A percentile compares a stretch with the other conserved stretches of the same genome.
These are phyloP conservation scores for Aphanomyces invadans DNA, from an alignment of 352 stramenopile genomes.

Conservation along the genomic window DNA sequence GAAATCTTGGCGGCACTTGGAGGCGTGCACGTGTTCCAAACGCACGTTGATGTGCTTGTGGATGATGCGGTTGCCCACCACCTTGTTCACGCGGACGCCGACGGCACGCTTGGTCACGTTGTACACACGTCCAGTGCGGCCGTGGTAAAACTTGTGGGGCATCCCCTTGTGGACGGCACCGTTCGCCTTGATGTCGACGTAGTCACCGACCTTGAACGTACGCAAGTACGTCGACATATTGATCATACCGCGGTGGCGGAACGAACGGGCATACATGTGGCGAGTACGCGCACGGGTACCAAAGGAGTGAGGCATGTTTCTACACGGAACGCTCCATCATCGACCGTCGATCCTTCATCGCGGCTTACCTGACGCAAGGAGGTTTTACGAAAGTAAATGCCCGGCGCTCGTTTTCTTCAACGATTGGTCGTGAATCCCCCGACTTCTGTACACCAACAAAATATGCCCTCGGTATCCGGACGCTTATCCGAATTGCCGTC, in stretches of 20 bases:
- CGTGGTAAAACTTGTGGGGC: slow-evolving; percentile 99
- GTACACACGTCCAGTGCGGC: slow-evolving; percentile 98
- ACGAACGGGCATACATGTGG: slow-evolving; percentile 99
- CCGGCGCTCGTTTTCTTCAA: not conserved
- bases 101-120: slow-evolving; percentile 99
- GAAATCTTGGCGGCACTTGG: slow-evolving; percentile 98
- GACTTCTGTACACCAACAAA: slow-evolving; percentile 24
- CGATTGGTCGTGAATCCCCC: slow-evolving; percentile 21
- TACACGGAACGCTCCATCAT: slow-evolving; percentile 2
- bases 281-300: slow-evolving; percentile 98
- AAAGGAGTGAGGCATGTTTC: slow-evolving; percentile 97
- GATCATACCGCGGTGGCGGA: slow-evolving; percentile 94
- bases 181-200: slow-evolving; percentile 99
- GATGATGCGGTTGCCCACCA: slow-evolving; percentile 96
- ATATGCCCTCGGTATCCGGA: slow-evolving; percentile 3
- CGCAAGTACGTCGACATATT: slow-evolving; percentile 96
- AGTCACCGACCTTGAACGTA: slow-evolving; percentile 99
- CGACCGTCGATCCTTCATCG: not conserved
- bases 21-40: slow-evolving; percentile 98
- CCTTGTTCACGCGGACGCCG: slow-evolving; percentile 99
- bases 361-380: slow-evolving; percentile 24
- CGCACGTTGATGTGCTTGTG: slow-evolving; percentile 99
- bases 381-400: slow-evolving; percentile 27
- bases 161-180: slow-evolving; percentile 99
- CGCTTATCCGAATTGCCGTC: not conserved